A percentile compares a stretch with the other conserved stretches of the same genome.
These are phyloP conservation scores for Calonectria pseudoreteaudii DNA, from an alignment of 2,329 filamentous ascomycete species.

Conservation along the genomic window DNA sequence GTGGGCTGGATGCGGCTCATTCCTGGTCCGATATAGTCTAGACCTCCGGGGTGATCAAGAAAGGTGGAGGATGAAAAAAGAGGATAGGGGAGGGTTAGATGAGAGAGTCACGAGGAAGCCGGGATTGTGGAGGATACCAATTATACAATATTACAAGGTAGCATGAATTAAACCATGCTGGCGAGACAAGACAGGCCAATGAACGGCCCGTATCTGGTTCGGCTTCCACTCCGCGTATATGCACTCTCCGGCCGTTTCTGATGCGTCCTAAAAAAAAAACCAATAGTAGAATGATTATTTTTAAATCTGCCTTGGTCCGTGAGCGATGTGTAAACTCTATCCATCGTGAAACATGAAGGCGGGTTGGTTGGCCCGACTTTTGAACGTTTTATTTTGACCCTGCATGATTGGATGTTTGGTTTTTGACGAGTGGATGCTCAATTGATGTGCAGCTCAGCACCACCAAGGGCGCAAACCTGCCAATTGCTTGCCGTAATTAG, in stretches of 20 bases:
- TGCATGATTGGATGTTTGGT: neutral
- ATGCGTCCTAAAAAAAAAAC: neutral
- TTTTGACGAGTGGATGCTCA: neutral
- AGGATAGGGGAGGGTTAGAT: neutral
- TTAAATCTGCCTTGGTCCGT: conserved; percentile 5
- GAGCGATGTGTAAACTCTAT: neutral
- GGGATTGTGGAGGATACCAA: neutral
- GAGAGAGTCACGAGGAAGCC: neutral
- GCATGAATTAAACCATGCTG: neutral
- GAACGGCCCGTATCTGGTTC: neutral
- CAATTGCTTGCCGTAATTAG: neutral
- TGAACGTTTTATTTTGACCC: neutral
- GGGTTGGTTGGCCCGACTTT: neutral
- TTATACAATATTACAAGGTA: neutral
- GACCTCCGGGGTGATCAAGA: neutral
- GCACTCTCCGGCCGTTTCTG: neutral
- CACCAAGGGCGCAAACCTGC: neutral
- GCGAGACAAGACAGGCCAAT: neutral
- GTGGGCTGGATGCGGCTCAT: neutral
- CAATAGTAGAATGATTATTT: neutral
- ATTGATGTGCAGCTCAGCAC: neutral
- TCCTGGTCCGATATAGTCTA: neutral
- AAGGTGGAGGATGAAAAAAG: neutral
- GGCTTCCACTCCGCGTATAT: neutral
- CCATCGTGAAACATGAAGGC: neutral